Evolutionary conservation across 148 eudicot species (phyloP).

Genomic region (Rhododendron simsii): DNA sequence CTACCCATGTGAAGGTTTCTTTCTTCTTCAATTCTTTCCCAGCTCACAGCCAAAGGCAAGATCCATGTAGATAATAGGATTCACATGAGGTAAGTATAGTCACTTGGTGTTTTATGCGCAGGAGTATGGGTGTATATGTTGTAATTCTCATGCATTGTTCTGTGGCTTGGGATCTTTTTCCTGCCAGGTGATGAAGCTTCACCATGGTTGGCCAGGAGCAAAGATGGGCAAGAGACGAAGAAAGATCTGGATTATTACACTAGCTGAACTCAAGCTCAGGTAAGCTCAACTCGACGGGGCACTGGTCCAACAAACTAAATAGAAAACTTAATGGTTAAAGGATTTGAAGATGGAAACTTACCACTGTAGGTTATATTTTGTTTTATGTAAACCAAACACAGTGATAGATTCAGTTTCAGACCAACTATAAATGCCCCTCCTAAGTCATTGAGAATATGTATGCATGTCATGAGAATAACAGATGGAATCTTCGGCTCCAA

Average conservation of each 20-base stretch:
- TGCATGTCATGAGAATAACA: background rate
- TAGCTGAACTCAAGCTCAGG: background rate
- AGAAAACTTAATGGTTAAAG: background rate
- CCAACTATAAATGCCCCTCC: background rate
- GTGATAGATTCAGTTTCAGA: background rate
- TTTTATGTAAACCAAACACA: background rate
- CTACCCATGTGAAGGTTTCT: background rate
- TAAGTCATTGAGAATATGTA: background rate
- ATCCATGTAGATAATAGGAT: background rate
- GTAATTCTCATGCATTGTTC: background rate
- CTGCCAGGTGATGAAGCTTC: background rate
- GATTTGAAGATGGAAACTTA: background rate
- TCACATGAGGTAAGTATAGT: background rate
- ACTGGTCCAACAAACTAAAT: background rate
- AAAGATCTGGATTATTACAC: background rate
- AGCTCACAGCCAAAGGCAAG: background rate
- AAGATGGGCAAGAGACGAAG: background rate
- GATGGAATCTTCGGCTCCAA: slow-evolving; percentile 1
- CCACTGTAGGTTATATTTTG: background rate
- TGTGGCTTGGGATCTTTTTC: background rate
- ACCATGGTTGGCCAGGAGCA: background rate
- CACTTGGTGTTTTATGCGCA: background rate
- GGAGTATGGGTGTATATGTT: background rate
- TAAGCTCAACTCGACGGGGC: background rate
- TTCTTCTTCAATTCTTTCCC: background rate